A percentile compares a stretch with the other conserved stretches of the same genome.
Conservation (phyloP, 139 green algal genomes). For the Chlorella ohadii region DNA sequence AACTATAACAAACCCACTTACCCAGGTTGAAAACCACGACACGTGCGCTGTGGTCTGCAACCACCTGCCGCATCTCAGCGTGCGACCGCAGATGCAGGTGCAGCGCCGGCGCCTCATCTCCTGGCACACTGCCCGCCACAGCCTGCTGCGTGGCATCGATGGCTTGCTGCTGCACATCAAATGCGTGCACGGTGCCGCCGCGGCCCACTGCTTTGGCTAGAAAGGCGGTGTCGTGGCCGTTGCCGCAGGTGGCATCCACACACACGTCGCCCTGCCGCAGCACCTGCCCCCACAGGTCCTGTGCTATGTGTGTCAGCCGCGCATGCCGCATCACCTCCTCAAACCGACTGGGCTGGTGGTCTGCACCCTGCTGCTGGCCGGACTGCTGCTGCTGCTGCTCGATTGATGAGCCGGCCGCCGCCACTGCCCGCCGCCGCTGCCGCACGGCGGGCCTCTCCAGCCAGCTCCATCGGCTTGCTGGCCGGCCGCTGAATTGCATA, state of each 20-base stretch:
- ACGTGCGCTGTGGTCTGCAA: constrained; percentile 12
- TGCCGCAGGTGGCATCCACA: constrained; percentile 65
- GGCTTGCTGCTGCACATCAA: constrained; percentile 69
- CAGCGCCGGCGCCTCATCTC: neutral
- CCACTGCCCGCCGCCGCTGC: no score
- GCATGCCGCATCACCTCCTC: constrained; percentile 36
- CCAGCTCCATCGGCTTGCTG: no score
- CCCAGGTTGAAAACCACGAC: constrained; percentile 67
- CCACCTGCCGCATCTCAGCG: constrained; percentile 22
- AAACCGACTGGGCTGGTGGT: neutral
- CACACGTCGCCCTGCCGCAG: constrained; percentile 60
- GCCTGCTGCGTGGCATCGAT: constrained; percentile 24
- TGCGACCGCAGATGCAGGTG: constrained; percentile 13
- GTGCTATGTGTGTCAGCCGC: constrained; percentile 39
- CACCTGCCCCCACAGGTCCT: constrained; percentile 49
- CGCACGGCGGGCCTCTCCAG: no score
- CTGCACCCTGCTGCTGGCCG: no score
- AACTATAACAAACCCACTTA: no score
- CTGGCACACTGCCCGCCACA: constrained; percentile 2
- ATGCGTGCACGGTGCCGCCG: constrained; percentile 51
- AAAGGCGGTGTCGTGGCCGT: constrained; percentile 72
- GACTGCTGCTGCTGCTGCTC: no score
- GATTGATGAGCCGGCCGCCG: no score
- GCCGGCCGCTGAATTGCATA: no score
- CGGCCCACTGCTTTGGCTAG: constrained; percentile 63